These are phyloP conservation scores for Eucalyptus albens DNA, from an alignment of 345 rosid species.

Conservation along the genomic window DNA sequence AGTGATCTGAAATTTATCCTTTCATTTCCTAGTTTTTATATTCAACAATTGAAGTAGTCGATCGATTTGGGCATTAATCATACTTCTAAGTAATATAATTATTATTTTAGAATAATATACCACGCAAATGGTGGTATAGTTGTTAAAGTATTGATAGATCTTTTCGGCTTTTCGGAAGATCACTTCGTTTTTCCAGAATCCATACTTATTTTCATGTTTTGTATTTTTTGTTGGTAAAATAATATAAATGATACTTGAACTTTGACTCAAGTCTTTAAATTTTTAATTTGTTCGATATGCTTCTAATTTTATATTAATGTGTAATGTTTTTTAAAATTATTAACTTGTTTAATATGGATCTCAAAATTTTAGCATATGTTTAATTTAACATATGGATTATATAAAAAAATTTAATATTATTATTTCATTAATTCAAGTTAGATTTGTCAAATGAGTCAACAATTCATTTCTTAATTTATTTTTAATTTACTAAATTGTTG, in stretches of 20 bases:
- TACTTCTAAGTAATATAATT: neutral
- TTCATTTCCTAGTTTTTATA: neutral
- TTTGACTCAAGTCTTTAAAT: neutral
- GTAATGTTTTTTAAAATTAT: neutral
- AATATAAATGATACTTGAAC: too few relatives aligned
- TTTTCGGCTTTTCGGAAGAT: neutral
- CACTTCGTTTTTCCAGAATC: neutral
- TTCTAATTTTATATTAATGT: too few relatives aligned
- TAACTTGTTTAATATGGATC: too few relatives aligned
- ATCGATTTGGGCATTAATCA: neutral
- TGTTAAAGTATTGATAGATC: neutral
- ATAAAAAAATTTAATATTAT: too few relatives aligned
- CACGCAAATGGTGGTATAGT: neutral
- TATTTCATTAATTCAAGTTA: neutral
- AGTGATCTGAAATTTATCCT: neutral
- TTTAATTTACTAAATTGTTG: too few relatives aligned
- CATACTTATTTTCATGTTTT: neutral
- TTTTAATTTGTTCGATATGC: accelerated
- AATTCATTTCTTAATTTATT: too few relatives aligned
- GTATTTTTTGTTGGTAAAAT: neutral
- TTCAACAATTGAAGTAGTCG: neutral
- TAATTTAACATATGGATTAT: too few relatives aligned
- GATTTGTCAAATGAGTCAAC: too few relatives aligned
- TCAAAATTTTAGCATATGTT: too few relatives aligned
- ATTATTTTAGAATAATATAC: neutral